Conservation (phyloP, 305 asterid genomes). For the Fraxinus albicans region DNA sequence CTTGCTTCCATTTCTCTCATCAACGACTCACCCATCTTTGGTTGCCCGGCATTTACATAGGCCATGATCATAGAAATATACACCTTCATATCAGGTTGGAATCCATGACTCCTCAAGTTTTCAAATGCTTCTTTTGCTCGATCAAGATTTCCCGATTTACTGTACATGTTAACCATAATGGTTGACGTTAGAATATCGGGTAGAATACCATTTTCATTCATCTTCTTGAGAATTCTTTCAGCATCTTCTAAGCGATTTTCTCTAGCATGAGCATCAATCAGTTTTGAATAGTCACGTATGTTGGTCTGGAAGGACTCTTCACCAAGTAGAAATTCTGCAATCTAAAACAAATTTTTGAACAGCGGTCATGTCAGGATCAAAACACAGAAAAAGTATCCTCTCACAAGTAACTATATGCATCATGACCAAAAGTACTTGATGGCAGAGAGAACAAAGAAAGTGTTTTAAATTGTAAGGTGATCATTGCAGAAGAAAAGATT, state of each 20-base stretch:
- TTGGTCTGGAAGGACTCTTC: constrained; percentile 76
- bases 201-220: constrained; percentile 59
- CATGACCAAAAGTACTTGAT: neutral
- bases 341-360: constrained; percentile 37
- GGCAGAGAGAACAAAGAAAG: too few species aligned
- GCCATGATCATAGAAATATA: constrained; percentile 68
- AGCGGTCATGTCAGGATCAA: neutral
- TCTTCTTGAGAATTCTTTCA: constrained; percentile 67
- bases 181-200: constrained; percentile 61
- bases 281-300: constrained; percentile 65
- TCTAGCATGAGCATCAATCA: constrained; percentile 55
- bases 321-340: constrained; percentile 69
- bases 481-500: too few species aligned
- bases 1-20: constrained; percentile 57
- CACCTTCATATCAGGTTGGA: constrained; percentile 54
- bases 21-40: constrained; percentile 40
- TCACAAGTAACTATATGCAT: neutral
- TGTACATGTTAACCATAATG: constrained; percentile 58
- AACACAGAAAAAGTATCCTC: neutral
- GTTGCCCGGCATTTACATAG: constrained; percentile 56
- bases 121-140: constrained; percentile 55
- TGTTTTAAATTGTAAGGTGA: too few species aligned
- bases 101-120: constrained; percentile 47
- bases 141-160: constrained; percentile 59
- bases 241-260: constrained; percentile 59